These are phyloP conservation scores for Lyophyllum shimeji DNA, from an alignment of 768 basidiomycete genomes.

Conservation along the genomic window DNA sequence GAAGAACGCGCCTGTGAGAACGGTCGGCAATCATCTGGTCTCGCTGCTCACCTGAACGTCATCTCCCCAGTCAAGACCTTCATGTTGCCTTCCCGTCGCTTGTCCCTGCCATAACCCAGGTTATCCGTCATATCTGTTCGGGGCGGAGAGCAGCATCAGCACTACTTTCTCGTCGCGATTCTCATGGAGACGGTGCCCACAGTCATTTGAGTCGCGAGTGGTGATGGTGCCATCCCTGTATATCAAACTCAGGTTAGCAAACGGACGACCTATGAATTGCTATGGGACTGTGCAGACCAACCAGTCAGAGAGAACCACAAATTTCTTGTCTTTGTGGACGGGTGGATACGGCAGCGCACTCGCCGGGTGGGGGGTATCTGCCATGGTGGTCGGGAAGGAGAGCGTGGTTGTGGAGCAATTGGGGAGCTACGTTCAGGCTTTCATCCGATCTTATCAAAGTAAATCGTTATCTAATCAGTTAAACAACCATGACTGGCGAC, in stretches of 20 bases:
- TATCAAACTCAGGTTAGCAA: constrained; percentile 1
- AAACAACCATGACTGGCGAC: not conserved
- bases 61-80: constrained; percentile 64
- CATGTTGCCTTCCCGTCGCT: constrained; percentile 72
- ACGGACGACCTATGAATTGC: not conserved
- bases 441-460: constrained; percentile 8
- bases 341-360: constrained; percentile 82
- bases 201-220: constrained; percentile 90
- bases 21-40: constrained; percentile 3
- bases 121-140: constrained; percentile 81
- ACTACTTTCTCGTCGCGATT: not conserved
- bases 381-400: constrained; percentile 11
- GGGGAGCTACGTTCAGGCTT: not conserved
- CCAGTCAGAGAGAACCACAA: constrained; percentile 91
- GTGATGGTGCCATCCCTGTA: constrained; percentile 93
- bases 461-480: constrained; percentile 2
- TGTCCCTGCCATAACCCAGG: constrained; percentile 78
- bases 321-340: constrained; percentile 75
- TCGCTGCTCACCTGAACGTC: constrained; percentile 62
- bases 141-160: not conserved
- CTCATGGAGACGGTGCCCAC: constrained; percentile 37
- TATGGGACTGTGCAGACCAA: constrained; percentile 35
- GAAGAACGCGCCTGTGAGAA: not conserved
- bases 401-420: not conserved
- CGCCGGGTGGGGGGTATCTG: constrained; percentile 35